phyloP scores from a whole-genome alignment of 1,284 basidiomycete genomes.

The Papiliotrema laurentii region DNA sequence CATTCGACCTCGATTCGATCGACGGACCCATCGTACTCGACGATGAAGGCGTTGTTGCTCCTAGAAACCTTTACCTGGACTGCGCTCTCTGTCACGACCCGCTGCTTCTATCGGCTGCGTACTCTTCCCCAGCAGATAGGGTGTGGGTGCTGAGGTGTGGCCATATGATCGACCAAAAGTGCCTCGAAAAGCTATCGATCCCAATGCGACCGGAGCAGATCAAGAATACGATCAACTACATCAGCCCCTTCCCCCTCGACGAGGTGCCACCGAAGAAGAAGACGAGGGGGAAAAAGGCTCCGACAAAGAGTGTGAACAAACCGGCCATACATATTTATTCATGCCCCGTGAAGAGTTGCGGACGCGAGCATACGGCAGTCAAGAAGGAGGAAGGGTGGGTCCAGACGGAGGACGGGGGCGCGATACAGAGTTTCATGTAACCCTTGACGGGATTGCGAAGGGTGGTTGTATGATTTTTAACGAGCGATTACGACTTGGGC shows the following conservation, averaged over 20 bases:
- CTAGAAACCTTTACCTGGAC: slow-evolving; percentile 21
- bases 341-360: slow-evolving; percentile 36
- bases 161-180: slow-evolving; percentile 45
- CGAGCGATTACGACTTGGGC: no score
- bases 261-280: slow-evolving; percentile 1
- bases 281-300: slow-evolving; percentile 3
- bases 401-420: slow-evolving; percentile 29
- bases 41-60: slow-evolving; percentile 24
- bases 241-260: slow-evolving; percentile 1
- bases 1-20: slow-evolving; percentile 26
- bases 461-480: no score
- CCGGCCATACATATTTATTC: slow-evolving; percentile 19
- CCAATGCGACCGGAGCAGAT: slow-evolving; percentile 11
- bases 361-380: slow-evolving; percentile 21
- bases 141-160: slow-evolving; percentile 46
- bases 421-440: slow-evolving; percentile 23
- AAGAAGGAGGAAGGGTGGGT: slow-evolving; percentile 23
- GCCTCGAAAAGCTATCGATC: slow-evolving; percentile 23
- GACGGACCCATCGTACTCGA: slow-evolving; percentile 23
- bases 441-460: not conserved
- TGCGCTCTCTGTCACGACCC: slow-evolving; percentile 38
- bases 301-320: slow-evolving; percentile 12
- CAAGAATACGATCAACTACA: not conserved
- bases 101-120: slow-evolving; percentile 32
- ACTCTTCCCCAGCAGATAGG: slow-evolving; percentile 28